Evolutionary conservation across 805 yeast species (phyloP).

Genomic region (Ogataea degrootiae): DNA sequence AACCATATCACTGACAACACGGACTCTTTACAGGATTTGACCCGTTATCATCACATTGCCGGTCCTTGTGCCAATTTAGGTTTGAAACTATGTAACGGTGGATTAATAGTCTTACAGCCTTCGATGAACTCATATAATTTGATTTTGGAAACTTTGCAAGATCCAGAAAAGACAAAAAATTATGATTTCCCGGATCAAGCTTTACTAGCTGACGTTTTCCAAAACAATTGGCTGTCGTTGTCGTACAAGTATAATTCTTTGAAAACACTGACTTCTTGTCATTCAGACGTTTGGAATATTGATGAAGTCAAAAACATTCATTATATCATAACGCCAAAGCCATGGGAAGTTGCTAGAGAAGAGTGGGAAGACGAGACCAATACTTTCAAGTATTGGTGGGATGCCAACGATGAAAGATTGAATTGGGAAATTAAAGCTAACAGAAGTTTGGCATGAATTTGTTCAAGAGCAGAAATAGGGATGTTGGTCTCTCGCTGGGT

Average conservation of each 20-base stretch:
- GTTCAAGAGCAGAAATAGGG: no score
- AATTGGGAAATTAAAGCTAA: neutral
- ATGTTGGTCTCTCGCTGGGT: no score
- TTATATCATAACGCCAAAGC: conserved; percentile 55
- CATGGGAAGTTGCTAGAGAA: conserved; percentile 44
- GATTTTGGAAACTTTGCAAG: conserved; percentile 37
- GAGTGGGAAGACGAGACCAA: conserved; percentile 36
- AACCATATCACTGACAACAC: no score
- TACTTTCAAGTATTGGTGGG: conserved; percentile 50
- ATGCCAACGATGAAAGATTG: conserved; percentile 35
- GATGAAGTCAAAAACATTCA: conserved; percentile 51
- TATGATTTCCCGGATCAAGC: conserved; percentile 60
- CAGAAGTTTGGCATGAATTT: no score
- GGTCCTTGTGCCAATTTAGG: conserved; percentile 42
- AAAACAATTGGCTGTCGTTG: conserved; percentile 45
- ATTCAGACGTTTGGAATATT: conserved; percentile 42
- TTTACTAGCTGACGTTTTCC: conserved; percentile 48
- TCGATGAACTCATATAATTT: conserved; percentile 30
- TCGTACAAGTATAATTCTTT: conserved; percentile 52
- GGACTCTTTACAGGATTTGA: neutral
- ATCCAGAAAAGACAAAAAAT: conserved; percentile 32
- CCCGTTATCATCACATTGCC: conserved; percentile 12
- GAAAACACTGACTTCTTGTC: conserved; percentile 45
- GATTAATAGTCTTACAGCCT: conserved; percentile 49
- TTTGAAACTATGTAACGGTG: conserved; percentile 54